Conservation (phyloP, 345 rosid species). For the Linum lewisii region DNA sequence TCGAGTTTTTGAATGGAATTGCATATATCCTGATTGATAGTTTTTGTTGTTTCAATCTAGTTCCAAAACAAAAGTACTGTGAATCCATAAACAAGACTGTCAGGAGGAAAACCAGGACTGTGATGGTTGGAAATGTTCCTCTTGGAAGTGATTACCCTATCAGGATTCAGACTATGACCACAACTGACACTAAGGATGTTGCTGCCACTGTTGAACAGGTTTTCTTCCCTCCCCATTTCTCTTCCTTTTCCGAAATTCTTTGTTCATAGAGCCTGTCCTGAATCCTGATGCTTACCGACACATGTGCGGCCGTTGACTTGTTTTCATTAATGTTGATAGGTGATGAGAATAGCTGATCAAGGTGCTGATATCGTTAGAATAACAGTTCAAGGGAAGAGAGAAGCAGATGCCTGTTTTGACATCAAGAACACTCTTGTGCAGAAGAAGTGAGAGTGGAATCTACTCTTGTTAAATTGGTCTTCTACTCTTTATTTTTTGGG, state of each 20-base stretch:
- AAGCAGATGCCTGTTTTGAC: conserved; percentile 95
- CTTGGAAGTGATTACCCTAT: conserved; percentile 94
- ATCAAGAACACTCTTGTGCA: conserved; percentile 86
- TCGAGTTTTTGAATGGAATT: not conserved
- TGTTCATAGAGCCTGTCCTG: conserved; percentile 10
- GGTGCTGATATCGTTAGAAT: conserved; percentile 95
- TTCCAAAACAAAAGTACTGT: conserved; percentile 91
- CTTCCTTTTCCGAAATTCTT: conserved; percentile 2
- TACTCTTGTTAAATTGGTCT: not conserved
- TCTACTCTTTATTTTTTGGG: not conserved
- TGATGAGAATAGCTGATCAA: conserved; percentile 82
- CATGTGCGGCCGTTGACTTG: not conserved
- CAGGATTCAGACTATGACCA: conserved; percentile 95
- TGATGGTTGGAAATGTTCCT: conserved; percentile 87
- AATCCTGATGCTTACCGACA: not conserved
- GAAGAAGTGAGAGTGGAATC: conserved; percentile 49
- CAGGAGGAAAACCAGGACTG: conserved; percentile 85
- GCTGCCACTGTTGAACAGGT: conserved; percentile 96
- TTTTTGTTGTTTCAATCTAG: conserved; percentile 27
- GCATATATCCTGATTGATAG: not conserved
- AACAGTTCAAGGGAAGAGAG: conserved; percentile 98
- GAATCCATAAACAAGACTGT: conserved; percentile 80
- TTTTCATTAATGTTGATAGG: conserved; percentile 31
- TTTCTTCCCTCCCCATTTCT: conserved; percentile 3
- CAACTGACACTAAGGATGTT: conserved; percentile 77